These are phyloP conservation scores for Isochrysis galbana DNA, from an alignment of 78 protist genomes.

Conservation along the genomic window DNA sequence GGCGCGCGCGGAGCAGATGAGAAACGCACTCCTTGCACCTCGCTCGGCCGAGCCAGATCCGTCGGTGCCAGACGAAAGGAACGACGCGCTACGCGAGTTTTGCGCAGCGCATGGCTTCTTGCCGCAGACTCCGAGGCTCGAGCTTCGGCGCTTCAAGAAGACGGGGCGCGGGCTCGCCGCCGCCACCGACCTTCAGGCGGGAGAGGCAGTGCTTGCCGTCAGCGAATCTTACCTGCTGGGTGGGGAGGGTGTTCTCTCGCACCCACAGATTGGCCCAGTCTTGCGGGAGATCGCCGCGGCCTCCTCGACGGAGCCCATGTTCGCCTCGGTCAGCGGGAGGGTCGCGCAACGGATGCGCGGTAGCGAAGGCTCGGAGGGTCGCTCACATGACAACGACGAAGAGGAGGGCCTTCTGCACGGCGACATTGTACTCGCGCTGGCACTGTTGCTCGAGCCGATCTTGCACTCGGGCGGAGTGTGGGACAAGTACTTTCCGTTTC, in stretches of 20 bases:
- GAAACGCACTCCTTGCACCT: too few relatives aligned
- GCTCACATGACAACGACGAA: too few relatives aligned
- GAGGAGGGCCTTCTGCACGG: too few relatives aligned
- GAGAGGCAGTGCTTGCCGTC: neutral
- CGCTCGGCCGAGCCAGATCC: too few relatives aligned
- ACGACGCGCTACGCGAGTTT: neutral
- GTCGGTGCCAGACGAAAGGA: neutral
- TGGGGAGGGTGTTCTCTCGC: too few relatives aligned
- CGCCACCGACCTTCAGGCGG: neutral
- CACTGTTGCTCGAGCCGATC: neutral
- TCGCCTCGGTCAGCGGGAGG: too few relatives aligned
- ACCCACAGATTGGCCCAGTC: too few relatives aligned
- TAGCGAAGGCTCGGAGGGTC: too few relatives aligned
- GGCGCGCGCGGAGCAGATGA: too few relatives aligned
- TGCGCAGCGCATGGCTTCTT: neutral
- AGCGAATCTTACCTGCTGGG: neutral
- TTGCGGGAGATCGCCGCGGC: too few relatives aligned
- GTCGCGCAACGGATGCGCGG: too few relatives aligned
- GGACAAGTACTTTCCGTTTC: neutral
- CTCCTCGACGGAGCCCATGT: too few relatives aligned
- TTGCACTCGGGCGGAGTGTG: neutral
- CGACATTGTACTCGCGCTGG: neutral
- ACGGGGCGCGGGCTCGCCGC: neutral
- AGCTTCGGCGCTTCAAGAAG: neutral
- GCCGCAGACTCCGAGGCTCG: neutral